phyloP scores from a whole-genome alignment of 2,329 filamentous ascomycete genomes.

The Penicillium sp. region DNA sequence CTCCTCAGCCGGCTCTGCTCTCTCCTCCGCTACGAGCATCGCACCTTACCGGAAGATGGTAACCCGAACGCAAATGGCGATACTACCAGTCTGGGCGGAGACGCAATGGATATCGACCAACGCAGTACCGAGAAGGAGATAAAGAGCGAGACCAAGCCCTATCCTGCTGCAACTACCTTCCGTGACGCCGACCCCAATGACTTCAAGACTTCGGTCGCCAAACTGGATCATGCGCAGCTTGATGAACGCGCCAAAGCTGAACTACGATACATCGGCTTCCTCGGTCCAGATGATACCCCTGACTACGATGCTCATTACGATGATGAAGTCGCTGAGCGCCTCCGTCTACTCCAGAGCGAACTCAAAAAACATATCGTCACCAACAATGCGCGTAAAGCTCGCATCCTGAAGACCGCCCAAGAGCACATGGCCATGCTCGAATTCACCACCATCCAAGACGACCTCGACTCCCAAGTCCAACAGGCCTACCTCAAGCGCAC shows the following conservation, averaged over 20 bases:
- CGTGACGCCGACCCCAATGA: constrained; percentile 69
- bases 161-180: constrained; percentile 73
- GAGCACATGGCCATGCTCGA: constrained; percentile 96
- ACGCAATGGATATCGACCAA: constrained; percentile 49
- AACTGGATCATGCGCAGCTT: constrained; percentile 78
- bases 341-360: constrained; percentile 78
- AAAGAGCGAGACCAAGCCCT: constrained; percentile 38
- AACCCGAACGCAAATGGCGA: constrained; percentile 48
- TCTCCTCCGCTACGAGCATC: constrained; percentile 70
- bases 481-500: constrained; percentile 94
- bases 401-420: constrained; percentile 79
- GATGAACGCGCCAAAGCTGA: constrained; percentile 91
- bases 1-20: constrained; percentile 77
- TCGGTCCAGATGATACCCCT: constrained; percentile 64
- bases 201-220: constrained; percentile 75
- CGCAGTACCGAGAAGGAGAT: constrained; percentile 45
- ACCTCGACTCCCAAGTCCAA: constrained; percentile 91
- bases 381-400: constrained; percentile 86
- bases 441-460: constrained; percentile 93
- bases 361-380: constrained; percentile 77
- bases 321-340: constrained; percentile 85
- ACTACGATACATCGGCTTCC: constrained; percentile 82
- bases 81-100: constrained; percentile 38
- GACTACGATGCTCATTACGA: constrained; percentile 89
- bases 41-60: constrained; percentile 52